These are phyloP conservation scores for Paraconiothyrium brasiliense DNA, from an alignment of 2,329 filamentous ascomycete genomes.

Conservation along the genomic window DNA sequence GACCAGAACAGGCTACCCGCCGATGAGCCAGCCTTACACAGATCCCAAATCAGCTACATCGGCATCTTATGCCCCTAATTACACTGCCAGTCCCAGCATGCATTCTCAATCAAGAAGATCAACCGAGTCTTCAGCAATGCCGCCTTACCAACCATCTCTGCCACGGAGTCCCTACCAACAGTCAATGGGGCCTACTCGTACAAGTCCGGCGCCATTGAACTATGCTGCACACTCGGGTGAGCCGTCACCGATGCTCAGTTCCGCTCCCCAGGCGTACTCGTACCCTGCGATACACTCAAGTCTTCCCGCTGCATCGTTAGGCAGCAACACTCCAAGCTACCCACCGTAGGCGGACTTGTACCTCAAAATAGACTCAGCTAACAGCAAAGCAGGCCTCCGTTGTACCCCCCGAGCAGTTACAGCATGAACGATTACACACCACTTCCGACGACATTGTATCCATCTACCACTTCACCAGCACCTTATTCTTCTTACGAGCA, in stretches of 20 bases:
- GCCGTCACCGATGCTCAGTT: constrained; percentile 32
- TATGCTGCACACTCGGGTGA: constrained; percentile 33
- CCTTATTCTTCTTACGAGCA: constrained; percentile 46
- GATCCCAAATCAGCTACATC: constrained; percentile 40
- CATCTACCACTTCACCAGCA: constrained; percentile 42
- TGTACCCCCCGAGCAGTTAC: constrained; percentile 48
- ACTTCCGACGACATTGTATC: constrained; percentile 48
- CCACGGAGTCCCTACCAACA: constrained; percentile 47
- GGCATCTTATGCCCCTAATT: constrained; percentile 39
- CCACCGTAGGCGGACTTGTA: constrained; percentile 36
- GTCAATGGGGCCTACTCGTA: constrained; percentile 38
- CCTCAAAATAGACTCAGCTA: constrained; percentile 14
- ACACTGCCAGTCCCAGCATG: constrained; percentile 38
- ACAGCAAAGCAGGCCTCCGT: constrained; percentile 33
- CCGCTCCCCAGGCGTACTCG: constrained; percentile 39
- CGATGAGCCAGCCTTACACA: constrained; percentile 40
- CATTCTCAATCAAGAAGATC: constrained; percentile 37
- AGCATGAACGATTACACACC: constrained; percentile 45
- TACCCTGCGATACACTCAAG: constrained; percentile 45
- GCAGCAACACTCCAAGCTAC: constrained; percentile 42
- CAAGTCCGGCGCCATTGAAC: constrained; percentile 36
- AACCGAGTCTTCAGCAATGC: constrained; percentile 38
- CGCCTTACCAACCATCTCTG: constrained; percentile 44
- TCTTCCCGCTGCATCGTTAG: constrained; percentile 39
- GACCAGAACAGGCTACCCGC: constrained; percentile 35